Base-by-base conservation (phyloP, 345 rosid genomes). In the Sisymbrium irio region DNA sequence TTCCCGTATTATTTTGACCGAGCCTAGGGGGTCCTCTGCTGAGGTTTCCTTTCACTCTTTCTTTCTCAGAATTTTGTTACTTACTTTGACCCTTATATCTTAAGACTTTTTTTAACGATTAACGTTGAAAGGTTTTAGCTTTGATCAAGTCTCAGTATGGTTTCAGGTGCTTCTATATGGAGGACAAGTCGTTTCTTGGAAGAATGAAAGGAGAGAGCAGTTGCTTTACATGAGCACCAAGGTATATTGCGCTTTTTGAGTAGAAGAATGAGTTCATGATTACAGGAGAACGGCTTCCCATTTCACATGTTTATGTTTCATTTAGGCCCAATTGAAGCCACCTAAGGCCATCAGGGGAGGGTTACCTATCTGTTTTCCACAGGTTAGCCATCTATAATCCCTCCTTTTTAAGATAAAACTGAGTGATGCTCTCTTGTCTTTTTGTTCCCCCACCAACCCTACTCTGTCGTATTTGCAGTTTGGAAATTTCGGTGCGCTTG, bases 111-210 rank as follows among this genome's bases (percentile, higher is more conserved):
- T 27, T 27, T 27, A 27, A 27, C 14, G 22, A n/a, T n/a, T 19
- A 42, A 30, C 20, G 18, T 4, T 12, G n/a, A 69, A 44, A 57
- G 45, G 7, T 33, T 57, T 41, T 56, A 57, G 56, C 56, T 69
- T 69, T n/a, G n/a, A 41, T 41, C 28, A 3, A 53, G 39, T 67
- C 62, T 53, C 61, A 18, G 33, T 15, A 53, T 62, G 36, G 70
- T 79, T 84, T 83, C 90, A 93, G 98, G 98, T 93, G 77, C 84
- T 87, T 79, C 77, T 90, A 10, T 85, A 81, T 71, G 98, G 98
- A 3, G 97, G 95, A 39, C 98, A 90, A 71, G 91, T 93, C 11
- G 84, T 93, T 79, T 93, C 97, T 27, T 93, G 98, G 98, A 93
- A 79, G 75, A 93, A 88, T 55, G 91, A 87, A 54, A 79, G 93